Percentiles rank a stretch among this genome's conserved stretches.
Evolutionary conservation across 345 rosid genomes (phyloP).

Genomic region (Murraya koenigii): DNA sequence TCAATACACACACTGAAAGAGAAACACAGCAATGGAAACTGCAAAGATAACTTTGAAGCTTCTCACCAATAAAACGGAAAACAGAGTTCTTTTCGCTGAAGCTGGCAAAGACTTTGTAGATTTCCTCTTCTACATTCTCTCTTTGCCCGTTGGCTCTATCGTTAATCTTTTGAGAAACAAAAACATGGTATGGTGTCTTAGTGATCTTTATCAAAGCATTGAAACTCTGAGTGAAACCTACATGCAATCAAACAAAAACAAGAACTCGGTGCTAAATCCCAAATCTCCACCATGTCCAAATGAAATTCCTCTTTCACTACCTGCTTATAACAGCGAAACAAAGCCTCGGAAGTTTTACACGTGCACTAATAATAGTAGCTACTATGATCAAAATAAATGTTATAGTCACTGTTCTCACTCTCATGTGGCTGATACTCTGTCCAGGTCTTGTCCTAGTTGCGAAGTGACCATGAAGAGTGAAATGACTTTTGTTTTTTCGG

Average conservation of each 20-base stretch:
- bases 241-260: no score
- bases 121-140: constrained; percentile 25
- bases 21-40: not conserved
- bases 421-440: not conserved
- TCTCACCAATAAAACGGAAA: constrained; percentile 2
- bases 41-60: constrained; percentile 6
- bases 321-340: no score
- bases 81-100: constrained; percentile 7
- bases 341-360: no score
- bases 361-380: not conserved
- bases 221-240: no score
- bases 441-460: not conserved
- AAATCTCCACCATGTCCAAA: no score
- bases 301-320: not conserved
- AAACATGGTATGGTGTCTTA: not conserved
- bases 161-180: not conserved
- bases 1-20: no score
- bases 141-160: constrained; percentile 25
- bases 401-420: not conserved
- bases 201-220: no score
- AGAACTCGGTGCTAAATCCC: no score
- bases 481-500: not conserved
- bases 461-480: not conserved
- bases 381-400: no score
- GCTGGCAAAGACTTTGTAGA: no score